These are phyloP conservation scores for Schoenoplectus tabernaemontani DNA, from an alignment of 202 grass and related monocot species.

Conservation along the genomic window DNA sequence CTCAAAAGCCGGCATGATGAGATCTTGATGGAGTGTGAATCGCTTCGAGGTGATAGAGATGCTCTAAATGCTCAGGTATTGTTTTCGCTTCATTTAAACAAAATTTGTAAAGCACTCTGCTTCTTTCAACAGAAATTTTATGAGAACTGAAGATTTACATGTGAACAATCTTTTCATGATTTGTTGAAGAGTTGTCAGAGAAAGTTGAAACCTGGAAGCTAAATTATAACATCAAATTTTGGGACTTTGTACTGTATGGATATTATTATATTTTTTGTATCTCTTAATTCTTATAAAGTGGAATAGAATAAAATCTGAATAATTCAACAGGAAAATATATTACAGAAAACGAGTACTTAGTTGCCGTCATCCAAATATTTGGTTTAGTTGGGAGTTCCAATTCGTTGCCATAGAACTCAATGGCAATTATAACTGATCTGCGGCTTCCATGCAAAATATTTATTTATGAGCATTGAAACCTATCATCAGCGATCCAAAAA, in stretches of 20 bases:
- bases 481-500: not conserved
- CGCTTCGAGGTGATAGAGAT: constrained; percentile 72
- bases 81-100: not conserved
- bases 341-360: too few relatives aligned
- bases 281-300: not conserved
- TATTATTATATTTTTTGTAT: not conserved
- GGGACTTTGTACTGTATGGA: not conserved
- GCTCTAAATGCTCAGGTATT: constrained; percentile 60
- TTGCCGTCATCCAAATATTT: not conserved
- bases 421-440: not conserved
- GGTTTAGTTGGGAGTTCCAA: not conserved
- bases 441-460: not conserved
- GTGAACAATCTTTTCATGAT: not conserved
- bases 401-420: not conserved
- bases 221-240: not conserved
- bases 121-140: not conserved
- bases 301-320: not conserved
- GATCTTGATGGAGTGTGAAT: constrained; percentile 65
- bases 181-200: not conserved
- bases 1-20: constrained; percentile 59
- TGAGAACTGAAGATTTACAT: not conserved
- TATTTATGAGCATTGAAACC: not conserved
- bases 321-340: not conserved
- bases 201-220: not conserved
- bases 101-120: not conserved